Base-by-base conservation (phyloP, 768 basidiomycete species). In the Lentinula raphanica region DNA sequence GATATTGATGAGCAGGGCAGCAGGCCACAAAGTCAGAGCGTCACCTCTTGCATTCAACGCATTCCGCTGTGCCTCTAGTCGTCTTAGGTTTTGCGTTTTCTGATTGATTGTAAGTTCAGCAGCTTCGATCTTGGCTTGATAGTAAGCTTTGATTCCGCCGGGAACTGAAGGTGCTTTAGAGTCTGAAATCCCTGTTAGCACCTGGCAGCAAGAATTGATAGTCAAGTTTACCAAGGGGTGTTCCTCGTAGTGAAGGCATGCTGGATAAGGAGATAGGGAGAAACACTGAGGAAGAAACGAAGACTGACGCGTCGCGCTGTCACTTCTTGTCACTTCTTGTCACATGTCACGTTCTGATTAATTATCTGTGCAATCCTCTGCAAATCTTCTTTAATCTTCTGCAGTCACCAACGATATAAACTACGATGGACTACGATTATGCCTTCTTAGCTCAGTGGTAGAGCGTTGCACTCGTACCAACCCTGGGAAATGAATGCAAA, bases 11-110 rank as follows among this genome's bases (percentile, higher is more conserved):
- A 45, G 25, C 38, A 53, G 44, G 46, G 11, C 42, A 35, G 31
- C 15, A 44, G 11, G 39, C 23, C 58, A 23, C 39, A 49, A 12
- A 11, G 29, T 55, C 67, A 80, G 50, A n/a, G n/a, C n/a, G n/a
- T n/a, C 59, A 94, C 94, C 94, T 79, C 94, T 78, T 13, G 95
- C 94, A 71, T 99, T 98, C 59, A 99, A 73, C 8, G 96, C 92
- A 82, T 99, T 99, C 60, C 97, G 80, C 70, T 98, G 95, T 6
- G 96, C 97, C 74, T 99, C 96, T 65, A 98, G 75, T 57, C 96
- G 90, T 23, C 96, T 81, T 56, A 99, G 69, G 74, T 35, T 35
- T 13, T 98, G 94, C 0, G 95, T 97, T 72, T 94, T 96, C 72
- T 94, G 86, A 72, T 95, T 97, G 63, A 98, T 97, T 40, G 90